phyloP scores from a whole-genome alignment of 2,329 filamentous ascomycete genomes.

The Fusarium sacchari region DNA sequence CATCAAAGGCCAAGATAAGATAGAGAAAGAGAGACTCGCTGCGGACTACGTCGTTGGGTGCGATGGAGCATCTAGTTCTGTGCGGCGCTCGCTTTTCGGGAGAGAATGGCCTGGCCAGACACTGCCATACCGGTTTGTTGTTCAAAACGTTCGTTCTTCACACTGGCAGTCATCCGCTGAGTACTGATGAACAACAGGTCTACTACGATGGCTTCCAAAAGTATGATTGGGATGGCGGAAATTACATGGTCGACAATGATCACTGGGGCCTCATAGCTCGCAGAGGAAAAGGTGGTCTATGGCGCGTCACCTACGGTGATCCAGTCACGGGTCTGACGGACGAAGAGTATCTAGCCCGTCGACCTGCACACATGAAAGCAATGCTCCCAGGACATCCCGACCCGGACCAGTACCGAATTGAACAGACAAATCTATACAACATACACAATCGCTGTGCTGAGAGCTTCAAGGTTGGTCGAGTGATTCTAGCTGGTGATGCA shows the following conservation, averaged over 20 bases:
- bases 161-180: too few species aligned
- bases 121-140: background rate
- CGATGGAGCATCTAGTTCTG: background rate
- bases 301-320: slow-evolving; percentile 4
- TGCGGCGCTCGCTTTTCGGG: background rate
- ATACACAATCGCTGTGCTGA: slow-evolving; percentile 8
- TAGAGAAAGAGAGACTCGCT: background rate
- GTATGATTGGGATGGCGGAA: background rate
- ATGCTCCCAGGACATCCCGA: slow-evolving; percentile 2
- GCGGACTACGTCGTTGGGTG: slow-evolving; percentile 9
- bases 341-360: background rate
- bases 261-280: slow-evolving; percentile 5
- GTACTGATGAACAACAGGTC: background rate
- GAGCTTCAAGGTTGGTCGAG: background rate
- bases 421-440: background rate
- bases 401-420: background rate
- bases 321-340: background rate
- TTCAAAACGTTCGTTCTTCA: background rate
- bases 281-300: background rate
- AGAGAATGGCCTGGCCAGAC: background rate
- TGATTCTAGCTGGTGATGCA: background rate
- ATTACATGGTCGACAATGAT: background rate
- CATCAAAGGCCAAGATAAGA: background rate
- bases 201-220: slow-evolving; percentile 8
- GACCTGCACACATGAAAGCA: background rate